phyloP scores from a whole-genome alignment of 768 basidiomycete genomes.

The Boletus reticuloceps region DNA sequence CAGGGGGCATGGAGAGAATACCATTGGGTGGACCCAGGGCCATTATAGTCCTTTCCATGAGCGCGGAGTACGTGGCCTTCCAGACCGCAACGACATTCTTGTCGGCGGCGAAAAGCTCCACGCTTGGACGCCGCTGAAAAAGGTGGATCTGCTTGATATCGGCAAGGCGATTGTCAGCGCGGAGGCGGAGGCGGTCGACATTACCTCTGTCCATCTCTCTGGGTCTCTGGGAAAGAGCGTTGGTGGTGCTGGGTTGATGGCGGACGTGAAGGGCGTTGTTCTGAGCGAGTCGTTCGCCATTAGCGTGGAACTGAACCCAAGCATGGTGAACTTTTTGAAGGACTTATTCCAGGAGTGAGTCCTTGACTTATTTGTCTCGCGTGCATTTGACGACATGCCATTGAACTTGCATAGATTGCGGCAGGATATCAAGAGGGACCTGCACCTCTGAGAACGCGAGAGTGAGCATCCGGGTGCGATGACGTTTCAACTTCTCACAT shows the following conservation, averaged over 20 bases:
- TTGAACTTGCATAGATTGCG: not conserved
- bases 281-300: not conserved
- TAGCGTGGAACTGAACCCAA: not conserved
- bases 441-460: not conserved
- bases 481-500: too few relatives aligned
- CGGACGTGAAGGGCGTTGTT: not conserved
- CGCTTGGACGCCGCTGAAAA: too few relatives aligned
- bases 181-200: not conserved
- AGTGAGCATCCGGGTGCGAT: not conserved
- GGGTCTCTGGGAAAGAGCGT: conserved; percentile 3
- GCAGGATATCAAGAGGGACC: not conserved
- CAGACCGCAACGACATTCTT: too few relatives aligned
- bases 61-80: not conserved
- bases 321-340: not conserved
- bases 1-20: too few relatives aligned
- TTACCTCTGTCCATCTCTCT: conserved; percentile 4
- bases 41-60: not conserved
- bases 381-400: not conserved
- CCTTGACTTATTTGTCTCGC: not conserved
- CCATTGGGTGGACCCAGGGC: too few relatives aligned
- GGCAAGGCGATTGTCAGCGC: not conserved
- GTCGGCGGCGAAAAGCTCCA: too few relatives aligned
- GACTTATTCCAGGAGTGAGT: not conserved
- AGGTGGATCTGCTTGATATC: not conserved
- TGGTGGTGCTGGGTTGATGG: not conserved